phyloP scores from a whole-genome alignment of 768 basidiomycete species.

The Obba rivulosa region DNA sequence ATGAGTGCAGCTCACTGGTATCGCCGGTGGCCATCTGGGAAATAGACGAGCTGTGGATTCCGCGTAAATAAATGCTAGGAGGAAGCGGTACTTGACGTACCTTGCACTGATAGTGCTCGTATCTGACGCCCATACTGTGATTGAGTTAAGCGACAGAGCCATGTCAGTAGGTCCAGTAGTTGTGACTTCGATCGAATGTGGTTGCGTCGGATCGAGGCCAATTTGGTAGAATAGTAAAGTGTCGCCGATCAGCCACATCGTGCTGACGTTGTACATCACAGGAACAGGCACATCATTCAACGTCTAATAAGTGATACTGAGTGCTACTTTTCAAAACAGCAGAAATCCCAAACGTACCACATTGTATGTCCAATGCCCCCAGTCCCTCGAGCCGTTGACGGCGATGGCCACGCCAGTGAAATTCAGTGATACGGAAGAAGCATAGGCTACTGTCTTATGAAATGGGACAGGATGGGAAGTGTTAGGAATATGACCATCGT shows the following conservation, averaged over 20 bases:
- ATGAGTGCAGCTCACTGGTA: too few relatives aligned
- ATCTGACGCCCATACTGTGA: constrained; percentile 6
- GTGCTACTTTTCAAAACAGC: constrained; percentile 41
- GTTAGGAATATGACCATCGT: constrained; percentile 10
- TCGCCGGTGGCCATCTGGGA: too few relatives aligned
- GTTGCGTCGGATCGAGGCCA: constrained; percentile 43
- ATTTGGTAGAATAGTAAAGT: constrained; percentile 59
- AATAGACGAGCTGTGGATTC: too few relatives aligned
- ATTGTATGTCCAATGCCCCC: constrained; percentile 21
- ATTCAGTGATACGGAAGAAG: constrained; percentile 33
- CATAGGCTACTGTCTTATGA: constrained; percentile 26
- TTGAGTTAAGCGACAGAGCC: constrained; percentile 7
- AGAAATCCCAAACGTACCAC: constrained; percentile 15
- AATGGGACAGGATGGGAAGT: constrained; percentile 15
- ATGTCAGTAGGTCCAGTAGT: constrained; percentile 34
- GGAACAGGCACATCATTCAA: constrained; percentile 33
- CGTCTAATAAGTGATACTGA: constrained; percentile 43
- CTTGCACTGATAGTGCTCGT: too few relatives aligned
- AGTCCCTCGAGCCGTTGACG: constrained; percentile 13
- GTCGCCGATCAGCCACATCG: constrained; percentile 30
- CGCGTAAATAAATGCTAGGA: too few relatives aligned
- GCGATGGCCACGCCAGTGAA: constrained; percentile 35
- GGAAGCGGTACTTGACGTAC: too few relatives aligned
- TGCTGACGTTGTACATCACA: constrained; percentile 37
- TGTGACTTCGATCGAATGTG: constrained; percentile 45